Evolutionary conservation across 805 yeast genomes (phyloP).

Genomic region (Starmerella davenportii): DNA sequence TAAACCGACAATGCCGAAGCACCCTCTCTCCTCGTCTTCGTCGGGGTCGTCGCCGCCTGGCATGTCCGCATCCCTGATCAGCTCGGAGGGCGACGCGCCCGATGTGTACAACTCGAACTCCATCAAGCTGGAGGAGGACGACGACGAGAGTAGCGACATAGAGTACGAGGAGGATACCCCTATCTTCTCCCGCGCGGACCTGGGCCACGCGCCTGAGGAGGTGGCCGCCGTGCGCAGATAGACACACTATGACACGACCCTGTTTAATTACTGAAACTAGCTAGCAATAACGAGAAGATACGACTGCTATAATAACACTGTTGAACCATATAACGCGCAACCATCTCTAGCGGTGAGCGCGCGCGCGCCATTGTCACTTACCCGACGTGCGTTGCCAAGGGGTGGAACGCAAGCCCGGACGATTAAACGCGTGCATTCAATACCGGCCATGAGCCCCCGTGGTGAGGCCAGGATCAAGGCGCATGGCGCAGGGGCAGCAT

Average conservation of each 20-base stretch:
- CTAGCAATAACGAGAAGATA: too few relatives aligned
- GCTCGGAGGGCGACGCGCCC: not conserved
- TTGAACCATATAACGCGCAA: too few relatives aligned
- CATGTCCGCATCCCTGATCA: not conserved
- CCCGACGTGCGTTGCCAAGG: too few relatives aligned
- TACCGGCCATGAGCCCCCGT: too few relatives aligned
- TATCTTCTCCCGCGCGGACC: not conserved
- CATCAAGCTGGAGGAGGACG: not conserved
- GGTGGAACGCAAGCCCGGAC: too few relatives aligned
- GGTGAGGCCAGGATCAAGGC: too few relatives aligned
- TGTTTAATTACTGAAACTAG: too few relatives aligned
- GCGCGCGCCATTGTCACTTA: too few relatives aligned
- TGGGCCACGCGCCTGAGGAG: not conserved
- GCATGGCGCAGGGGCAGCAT: too few relatives aligned
- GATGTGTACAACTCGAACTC: not conserved
- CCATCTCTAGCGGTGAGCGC: too few relatives aligned
- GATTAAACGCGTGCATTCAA: too few relatives aligned
- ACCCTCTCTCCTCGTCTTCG: not conserved
- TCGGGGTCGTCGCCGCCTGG: not conserved
- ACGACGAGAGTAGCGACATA: not conserved
- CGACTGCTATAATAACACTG: too few relatives aligned
- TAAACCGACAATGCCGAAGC: not conserved
- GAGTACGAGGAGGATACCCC: not conserved
- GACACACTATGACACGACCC: not conserved
- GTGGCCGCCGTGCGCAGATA: not conserved